Base-by-base conservation (phyloP, 2,329 filamentous ascomycete genomes). In the Raffaelea arxii region DNA sequence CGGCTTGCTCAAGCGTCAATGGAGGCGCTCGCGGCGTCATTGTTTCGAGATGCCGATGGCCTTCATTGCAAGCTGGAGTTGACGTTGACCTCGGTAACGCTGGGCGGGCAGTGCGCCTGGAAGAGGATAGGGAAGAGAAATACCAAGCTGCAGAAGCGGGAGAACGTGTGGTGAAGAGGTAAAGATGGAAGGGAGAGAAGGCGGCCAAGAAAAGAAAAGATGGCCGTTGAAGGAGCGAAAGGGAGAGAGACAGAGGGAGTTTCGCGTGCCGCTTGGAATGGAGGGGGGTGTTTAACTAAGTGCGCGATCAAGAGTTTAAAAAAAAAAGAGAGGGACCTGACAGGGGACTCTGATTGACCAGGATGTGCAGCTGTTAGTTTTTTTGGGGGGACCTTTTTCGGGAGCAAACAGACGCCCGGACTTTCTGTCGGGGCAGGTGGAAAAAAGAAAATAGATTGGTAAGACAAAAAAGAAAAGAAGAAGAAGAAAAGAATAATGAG, bases 11-110 rank as follows among this genome's bases (percentile, higher is more conserved):
- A 54, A 57, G 54, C 56, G 56, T 56, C 54, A 51, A 54, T 53
- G 61, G 61, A 62, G 57, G 58, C 64, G 59, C 61, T 56, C 62
- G 60, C 60, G 59, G 62, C 63, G 63, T 70, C 67, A 70, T 70
- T 58, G 64, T 68, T 64, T 61, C 62, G 58, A 59, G 53, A 50
- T 53, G 51, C 55, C 56, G 50, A 56, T 56, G 53, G 57, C 56
- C 54, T 55, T 58, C 60, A 65, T 63, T 53, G 58, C 59, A 51
- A 32, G 10, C 21, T 22, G 44, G 41, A 35, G 35, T 22, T 18
- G 42, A 9, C 14, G 23, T 37, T 21, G 42, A 9, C 14, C 41
- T 40, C 23, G 25, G 6, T n/a, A 30, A 24, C 18, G 16, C n/a
- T 22, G 18, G 24, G 30, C 12, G 38, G 21, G 25, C 7, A 23